A percentile compares a stretch with the other conserved stretches of the same genome.
These are phyloP conservation scores for Diaporthe velutina DNA, from an alignment of 2,329 filamentous ascomycete genomes.

Conservation along the genomic window DNA sequence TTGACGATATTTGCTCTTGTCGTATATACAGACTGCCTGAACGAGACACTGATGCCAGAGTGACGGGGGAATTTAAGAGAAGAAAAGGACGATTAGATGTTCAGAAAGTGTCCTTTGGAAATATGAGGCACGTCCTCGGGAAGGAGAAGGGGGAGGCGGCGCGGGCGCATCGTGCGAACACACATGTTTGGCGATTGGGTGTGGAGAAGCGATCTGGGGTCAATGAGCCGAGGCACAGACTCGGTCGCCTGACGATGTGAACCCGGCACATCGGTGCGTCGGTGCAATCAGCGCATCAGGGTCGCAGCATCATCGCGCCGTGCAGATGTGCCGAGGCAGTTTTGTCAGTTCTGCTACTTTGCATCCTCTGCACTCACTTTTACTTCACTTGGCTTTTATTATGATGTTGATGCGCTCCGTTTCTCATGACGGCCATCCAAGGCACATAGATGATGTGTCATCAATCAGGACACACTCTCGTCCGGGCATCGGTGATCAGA, in stretches of 20 bases:
- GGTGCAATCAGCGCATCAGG: conserved; percentile 5
- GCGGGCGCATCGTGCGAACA: conserved; percentile 31
- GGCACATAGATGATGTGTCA: not conserved
- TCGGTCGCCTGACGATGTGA: conserved; percentile 28
- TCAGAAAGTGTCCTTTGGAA: not conserved
- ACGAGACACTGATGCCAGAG: conserved; percentile 33
- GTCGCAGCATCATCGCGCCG: conserved; percentile 21
- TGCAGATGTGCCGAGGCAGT: conserved; percentile 20
- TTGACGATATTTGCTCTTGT: conserved; percentile 44
- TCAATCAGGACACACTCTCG: not conserved
- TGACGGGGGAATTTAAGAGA: not conserved
- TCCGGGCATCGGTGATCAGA: no score
- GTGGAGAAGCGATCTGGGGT: conserved; percentile 30
- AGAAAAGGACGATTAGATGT: conserved; percentile 18
- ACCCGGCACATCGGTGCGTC: conserved; percentile 19
- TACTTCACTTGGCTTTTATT: not conserved
- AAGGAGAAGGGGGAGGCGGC: conserved; percentile 29
- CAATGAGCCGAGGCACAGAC: conserved; percentile 28
- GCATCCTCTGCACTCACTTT: not conserved
- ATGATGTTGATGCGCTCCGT: not conserved
- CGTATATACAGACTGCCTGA: conserved; percentile 28
- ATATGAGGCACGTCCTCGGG: conserved; percentile 32
- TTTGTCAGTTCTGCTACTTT: no score
- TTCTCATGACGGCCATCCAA: not conserved
- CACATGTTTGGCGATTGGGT: conserved; percentile 31